Evolutionary conservation across 2,329 filamentous ascomycete species (phyloP), one percentile per base, ranked within the genome.

Genomic region (Exophiala sideris): DNA sequence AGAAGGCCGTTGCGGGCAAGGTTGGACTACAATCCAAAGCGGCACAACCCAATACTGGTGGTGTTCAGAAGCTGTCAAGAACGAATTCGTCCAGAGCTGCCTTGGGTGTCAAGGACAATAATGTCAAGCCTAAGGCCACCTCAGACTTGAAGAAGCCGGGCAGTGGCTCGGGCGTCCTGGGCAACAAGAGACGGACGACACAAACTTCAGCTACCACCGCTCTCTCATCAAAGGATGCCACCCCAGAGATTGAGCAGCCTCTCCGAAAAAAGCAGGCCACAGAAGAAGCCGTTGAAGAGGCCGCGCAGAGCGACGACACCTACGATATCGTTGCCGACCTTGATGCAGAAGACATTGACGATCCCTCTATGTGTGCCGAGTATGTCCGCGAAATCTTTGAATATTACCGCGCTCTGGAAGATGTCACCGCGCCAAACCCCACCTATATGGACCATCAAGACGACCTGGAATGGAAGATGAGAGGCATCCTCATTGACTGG

Each of bases 321-420:
- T 54, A 52, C 34, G 62, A 64, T 32, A 56, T 62, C 29, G 69
- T 79, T 18, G 66, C 68, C 1, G 79, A 94, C 64, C 79, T 96
- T 29, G 94, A 97, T 68, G 79, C 78, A 46, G 94, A 97, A 71
- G 94, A 99, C 66, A 70, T 88, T 47, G 90, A 95, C 63, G 94
- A 99, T 68, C 95, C 95, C 21, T 80, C 96, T 65, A 97, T 99
- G 94, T 94, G 95, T 61, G 90, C 94, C 48, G 94, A 97, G 71
- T 99, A 99, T 67, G 91, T 95, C 46, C 87, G 87, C 56, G 94
- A 99, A 69, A 97, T 99, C 68, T 97, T 97, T 68, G 91, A 96
- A 63, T 97, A 99, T 73, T 82, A 97, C 61, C 86, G 85, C 66
- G 86, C 95, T 65, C 82, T 97, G 20, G 94, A 99, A 75, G 78